Percentiles rank a stretch among this genome's conserved stretches.
phyloP scores from a whole-genome alignment of 139 green algal species.

The Nannochloris sp. region DNA sequence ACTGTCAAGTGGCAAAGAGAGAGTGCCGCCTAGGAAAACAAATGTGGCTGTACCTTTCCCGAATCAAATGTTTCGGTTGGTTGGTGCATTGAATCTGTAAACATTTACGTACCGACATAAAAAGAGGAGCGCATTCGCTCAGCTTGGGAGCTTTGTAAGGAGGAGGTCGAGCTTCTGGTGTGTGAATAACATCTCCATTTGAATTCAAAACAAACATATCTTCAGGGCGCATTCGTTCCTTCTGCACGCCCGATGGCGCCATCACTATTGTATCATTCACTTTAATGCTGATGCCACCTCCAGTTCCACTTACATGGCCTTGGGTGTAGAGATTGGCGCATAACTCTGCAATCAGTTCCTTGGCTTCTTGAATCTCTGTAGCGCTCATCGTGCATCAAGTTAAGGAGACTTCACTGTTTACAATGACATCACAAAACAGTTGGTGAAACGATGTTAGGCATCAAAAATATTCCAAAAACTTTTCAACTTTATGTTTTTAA shows the following conservation, averaged over 20 bases:
- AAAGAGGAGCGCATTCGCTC: conserved; percentile 84
- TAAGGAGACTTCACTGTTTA: too few species aligned
- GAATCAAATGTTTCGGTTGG: too few species aligned
- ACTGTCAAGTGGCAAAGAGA: too few species aligned
- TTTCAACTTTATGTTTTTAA: too few species aligned
- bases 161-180: conserved; percentile 49
- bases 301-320: conserved; percentile 78
- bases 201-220: conserved; percentile 94
- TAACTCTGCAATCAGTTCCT: conserved; percentile 73
- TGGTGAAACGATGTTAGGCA: too few species aligned
- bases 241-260: conserved; percentile 78
- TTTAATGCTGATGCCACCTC: conserved; percentile 81
- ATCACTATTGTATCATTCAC: conserved; percentile 70
- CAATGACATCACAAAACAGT: too few species aligned
- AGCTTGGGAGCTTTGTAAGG: conserved; percentile 83
- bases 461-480: too few species aligned
- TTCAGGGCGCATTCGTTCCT: conserved; percentile 85
- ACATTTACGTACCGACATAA: conserved; percentile 73
- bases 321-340: conserved; percentile 74
- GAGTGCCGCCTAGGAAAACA: too few species aligned
- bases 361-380: too few species aligned
- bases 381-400: too few species aligned
- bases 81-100: too few species aligned
- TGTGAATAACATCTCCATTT: conserved; percentile 57
- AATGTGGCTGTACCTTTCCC: too few species aligned